Percentiles rank a stretch among this genome's conserved stretches.
Evolutionary conservation across 805 yeast species (phyloP).

Genomic region (Zygosaccharomyces pseudorouxii): DNA sequence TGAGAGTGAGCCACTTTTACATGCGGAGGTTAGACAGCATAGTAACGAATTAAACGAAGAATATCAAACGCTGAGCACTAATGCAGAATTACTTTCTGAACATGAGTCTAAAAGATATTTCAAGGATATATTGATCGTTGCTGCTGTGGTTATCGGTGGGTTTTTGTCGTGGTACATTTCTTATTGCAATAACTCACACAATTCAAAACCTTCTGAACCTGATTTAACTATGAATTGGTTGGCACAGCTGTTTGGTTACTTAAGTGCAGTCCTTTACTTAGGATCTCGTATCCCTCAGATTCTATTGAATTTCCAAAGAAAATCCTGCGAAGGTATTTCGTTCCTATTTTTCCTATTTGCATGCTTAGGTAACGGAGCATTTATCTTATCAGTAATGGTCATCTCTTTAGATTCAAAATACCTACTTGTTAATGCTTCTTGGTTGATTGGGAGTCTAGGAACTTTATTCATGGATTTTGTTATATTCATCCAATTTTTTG

Average conservation of each 20-base stretch:
- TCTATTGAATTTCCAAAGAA: slow-evolving; percentile 73
- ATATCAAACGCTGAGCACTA: slow-evolving; percentile 9
- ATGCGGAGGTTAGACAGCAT: background rate
- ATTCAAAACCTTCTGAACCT: slow-evolving; percentile 20
- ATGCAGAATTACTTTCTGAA: slow-evolving; percentile 14
- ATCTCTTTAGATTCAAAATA: slow-evolving; percentile 68
- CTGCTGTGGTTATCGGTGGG: slow-evolving; percentile 70
- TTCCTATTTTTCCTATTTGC: slow-evolving; percentile 93
- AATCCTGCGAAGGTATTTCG: slow-evolving; percentile 92
- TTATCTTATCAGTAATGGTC: slow-evolving; percentile 77
- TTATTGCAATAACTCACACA: slow-evolving; percentile 42
- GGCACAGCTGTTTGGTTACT: slow-evolving; percentile 84
- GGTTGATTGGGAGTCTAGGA: slow-evolving; percentile 91
- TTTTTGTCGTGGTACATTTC: slow-evolving; percentile 82
- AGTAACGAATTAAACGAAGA: background rate
- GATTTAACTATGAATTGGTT: slow-evolving; percentile 61
- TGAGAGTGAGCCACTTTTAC: slow-evolving; percentile 32
- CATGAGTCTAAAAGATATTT: slow-evolving; percentile 22
- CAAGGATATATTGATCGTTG: slow-evolving; percentile 49
- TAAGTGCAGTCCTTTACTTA: slow-evolving; percentile 67
- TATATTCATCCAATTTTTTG: slow-evolving; percentile 80
- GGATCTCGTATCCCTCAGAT: slow-evolving; percentile 95
- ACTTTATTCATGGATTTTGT: slow-evolving; percentile 78
- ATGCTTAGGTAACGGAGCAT: slow-evolving; percentile 87
- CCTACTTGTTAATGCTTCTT: slow-evolving; percentile 75